Evolutionary conservation across 2,329 filamentous ascomycete genomes (phyloP).

Genomic region (Clarireedia monteithiana): DNA sequence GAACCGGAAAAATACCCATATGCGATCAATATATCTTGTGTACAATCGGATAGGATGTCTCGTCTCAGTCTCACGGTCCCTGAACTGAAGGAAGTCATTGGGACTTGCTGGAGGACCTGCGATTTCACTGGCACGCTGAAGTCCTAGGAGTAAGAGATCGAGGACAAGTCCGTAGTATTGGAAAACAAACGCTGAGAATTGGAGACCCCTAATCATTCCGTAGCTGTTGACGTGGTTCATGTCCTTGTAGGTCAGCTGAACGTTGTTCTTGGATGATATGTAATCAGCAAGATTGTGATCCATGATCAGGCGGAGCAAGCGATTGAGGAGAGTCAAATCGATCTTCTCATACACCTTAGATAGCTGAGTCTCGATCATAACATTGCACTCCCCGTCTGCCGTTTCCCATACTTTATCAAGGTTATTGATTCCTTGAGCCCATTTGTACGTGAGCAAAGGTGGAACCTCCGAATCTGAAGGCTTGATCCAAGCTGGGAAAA

Average conservation of each 20-base stretch:
- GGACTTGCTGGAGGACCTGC: conserved; percentile 88
- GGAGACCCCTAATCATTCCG: conserved; percentile 93
- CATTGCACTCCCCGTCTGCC: conserved; percentile 90
- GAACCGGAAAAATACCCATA: conserved; percentile 97
- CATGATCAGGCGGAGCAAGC: conserved; percentile 90
- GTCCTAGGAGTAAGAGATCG: conserved; percentile 81
- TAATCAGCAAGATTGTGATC: conserved; percentile 99
- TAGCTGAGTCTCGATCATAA: conserved; percentile 95
- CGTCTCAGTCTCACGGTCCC: conserved; percentile 84
- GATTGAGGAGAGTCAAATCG: conserved; percentile 90
- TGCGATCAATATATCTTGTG: conserved; percentile 94
- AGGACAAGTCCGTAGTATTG: conserved; percentile 97
- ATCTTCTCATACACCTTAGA: conserved; percentile 99
- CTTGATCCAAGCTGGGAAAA: conserved; percentile 99
- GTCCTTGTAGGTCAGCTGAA: conserved; percentile 97
- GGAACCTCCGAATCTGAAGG: conserved; percentile 97
- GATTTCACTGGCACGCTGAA: conserved; percentile 96
- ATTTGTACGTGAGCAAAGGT: conserved; percentile 91
- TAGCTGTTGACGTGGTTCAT: conserved; percentile 99
- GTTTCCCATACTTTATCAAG: conserved; percentile 92
- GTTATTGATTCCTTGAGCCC: conserved; percentile 99
- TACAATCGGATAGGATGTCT: conserved; percentile 96
- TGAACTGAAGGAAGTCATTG: conserved; percentile 97
- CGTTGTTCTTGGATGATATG: conserved; percentile 99
- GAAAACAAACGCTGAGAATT: conserved; percentile 98